Percentiles rank a stretch among this genome's conserved stretches.
phyloP scores from a whole-genome alignment of 495 filamentous ascomycete genomes.

The Neurospora sp. region DNA sequence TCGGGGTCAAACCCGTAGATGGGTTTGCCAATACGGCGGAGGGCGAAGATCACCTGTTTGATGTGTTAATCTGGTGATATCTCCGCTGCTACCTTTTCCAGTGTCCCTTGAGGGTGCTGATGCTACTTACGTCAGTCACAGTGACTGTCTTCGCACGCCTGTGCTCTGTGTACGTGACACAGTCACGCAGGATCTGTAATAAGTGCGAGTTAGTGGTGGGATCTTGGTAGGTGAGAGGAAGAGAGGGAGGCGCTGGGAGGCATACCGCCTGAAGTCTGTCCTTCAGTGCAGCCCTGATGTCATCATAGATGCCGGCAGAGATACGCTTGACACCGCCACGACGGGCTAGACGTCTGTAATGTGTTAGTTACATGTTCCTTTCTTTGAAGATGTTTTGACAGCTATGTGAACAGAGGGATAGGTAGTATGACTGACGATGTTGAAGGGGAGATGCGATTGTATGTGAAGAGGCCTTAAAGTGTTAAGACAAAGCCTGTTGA shows the following conservation, averaged over 20 bases:
- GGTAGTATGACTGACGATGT: background rate
- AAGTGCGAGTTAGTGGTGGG: conserved; percentile 11
- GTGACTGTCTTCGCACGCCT: conserved; percentile 49
- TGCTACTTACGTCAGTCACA: conserved; percentile 46
- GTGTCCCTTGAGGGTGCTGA: background rate
- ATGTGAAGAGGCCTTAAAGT: background rate
- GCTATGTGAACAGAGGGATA: background rate
- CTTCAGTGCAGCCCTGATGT: conserved; percentile 47
- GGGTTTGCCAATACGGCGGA: conserved; percentile 37
- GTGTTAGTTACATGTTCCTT: conserved; percentile 1
- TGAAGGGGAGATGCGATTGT: background rate
- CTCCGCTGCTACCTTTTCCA: background rate
- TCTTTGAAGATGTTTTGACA: background rate
- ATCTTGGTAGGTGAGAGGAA: background rate
- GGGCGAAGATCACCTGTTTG: conserved; percentile 51
- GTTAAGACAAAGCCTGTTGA: background rate
- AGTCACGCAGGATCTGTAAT: conserved; percentile 42
- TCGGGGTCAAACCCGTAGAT: conserved; percentile 43
- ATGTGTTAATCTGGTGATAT: background rate
- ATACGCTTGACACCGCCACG: conserved; percentile 74
- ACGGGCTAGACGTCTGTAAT: conserved; percentile 59
- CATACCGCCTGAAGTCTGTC: conserved; percentile 42
- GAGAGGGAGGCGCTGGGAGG: background rate
- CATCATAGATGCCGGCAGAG: conserved; percentile 58
- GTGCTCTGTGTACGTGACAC: conserved; percentile 42